Base-by-base conservation (phyloP, 129 eudicot genomes). In the Tanacetum coccineum region DNA sequence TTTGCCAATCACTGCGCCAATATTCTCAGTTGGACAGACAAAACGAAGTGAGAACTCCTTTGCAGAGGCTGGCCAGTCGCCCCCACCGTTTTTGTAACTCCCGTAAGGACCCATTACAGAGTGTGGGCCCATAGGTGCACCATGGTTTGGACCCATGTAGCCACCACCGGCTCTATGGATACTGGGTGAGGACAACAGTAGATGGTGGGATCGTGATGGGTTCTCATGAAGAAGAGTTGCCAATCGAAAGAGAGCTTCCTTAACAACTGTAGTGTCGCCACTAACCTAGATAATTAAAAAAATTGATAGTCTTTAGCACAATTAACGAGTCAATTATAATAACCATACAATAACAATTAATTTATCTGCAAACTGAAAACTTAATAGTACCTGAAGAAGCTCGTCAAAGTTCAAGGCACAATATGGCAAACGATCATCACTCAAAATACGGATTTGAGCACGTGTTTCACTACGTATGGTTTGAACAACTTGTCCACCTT, bases 341-440 rank as follows among this genome's bases (percentile, higher is more conserved):
- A 32, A n/a, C n/a, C n/a, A n/a, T n/a, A n/a, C n/a, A n/a, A n/a
- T n/a, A n/a, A n/a, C n/a, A n/a, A n/a, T n/a, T n/a, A n/a, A n/a
- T n/a, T 32, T 36, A 36, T 36, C 42, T 36, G 42, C 42, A 36
- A 36, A 36, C 42, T 36, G 9, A 36, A 7, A 36, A 36, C 42
- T 36, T 7, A 36, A 36, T 3, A 47, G 20, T 81, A 92, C 98
- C 98, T 92, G 98, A 19, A 92, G 79, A 78, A 92, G 91, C 78
- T 92, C 98, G 70, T 92, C 98, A 25, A 95, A 83, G 62, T 71
- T 78, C 70, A 84, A 52, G 19, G 96, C 98, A 81, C 98, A 92
- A 66, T 85, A 69, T 26, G 98, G 98, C 67, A 92, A 73, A 68
- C 88, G 87, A 55, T 88, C 95, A 62, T 76, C 79, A 15, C 78